Evolutionary conservation across 495 filamentous ascomycete species (phyloP).

Genomic region (Penicillium alfredii): DNA sequence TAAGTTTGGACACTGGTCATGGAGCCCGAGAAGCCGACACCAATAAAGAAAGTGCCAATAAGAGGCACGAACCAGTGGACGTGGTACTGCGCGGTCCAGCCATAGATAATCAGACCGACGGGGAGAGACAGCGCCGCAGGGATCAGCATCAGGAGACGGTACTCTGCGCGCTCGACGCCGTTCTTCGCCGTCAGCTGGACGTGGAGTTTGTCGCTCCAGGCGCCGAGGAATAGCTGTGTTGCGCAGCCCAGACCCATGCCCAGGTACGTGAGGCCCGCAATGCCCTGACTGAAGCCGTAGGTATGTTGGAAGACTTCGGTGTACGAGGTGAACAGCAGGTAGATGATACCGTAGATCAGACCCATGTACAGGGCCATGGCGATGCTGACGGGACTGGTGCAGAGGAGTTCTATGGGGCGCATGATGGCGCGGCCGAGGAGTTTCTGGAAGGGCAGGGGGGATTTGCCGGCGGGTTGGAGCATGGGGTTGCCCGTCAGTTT

Average conservation of each 20-base stretch:
- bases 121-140: slow-evolving; percentile 41
- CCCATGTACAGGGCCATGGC: slow-evolving; percentile 24
- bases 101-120: slow-evolving; percentile 51
- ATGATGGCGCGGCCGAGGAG: slow-evolving; percentile 46
- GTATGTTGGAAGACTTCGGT: slow-evolving; percentile 41
- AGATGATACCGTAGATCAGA: slow-evolving; percentile 55
- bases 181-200: background rate
- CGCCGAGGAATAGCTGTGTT: slow-evolving; percentile 42
- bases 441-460: slow-evolving; percentile 30
- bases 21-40: slow-evolving; percentile 3
- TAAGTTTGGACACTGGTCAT: slow-evolving; percentile 39
- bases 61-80: slow-evolving; percentile 52
- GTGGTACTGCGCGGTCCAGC: slow-evolving; percentile 48
- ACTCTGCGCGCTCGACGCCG: slow-evolving; percentile 45
- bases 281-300: slow-evolving; percentile 44
- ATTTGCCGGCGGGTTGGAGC: slow-evolving; percentile 18
- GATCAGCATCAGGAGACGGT: slow-evolving; percentile 46
- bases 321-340: slow-evolving; percentile 55
- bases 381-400: slow-evolving; percentile 49
- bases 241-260: slow-evolving; percentile 31
- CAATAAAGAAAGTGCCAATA: slow-evolving; percentile 10
- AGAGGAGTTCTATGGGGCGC: slow-evolving; percentile 44
- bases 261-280: slow-evolving; percentile 51
- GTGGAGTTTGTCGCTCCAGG: slow-evolving; percentile 39
- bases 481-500: slow-evolving; percentile 47